Evolutionary conservation across 805 yeast species (phyloP).

Genomic region (Yamadazyma scolyti): DNA sequence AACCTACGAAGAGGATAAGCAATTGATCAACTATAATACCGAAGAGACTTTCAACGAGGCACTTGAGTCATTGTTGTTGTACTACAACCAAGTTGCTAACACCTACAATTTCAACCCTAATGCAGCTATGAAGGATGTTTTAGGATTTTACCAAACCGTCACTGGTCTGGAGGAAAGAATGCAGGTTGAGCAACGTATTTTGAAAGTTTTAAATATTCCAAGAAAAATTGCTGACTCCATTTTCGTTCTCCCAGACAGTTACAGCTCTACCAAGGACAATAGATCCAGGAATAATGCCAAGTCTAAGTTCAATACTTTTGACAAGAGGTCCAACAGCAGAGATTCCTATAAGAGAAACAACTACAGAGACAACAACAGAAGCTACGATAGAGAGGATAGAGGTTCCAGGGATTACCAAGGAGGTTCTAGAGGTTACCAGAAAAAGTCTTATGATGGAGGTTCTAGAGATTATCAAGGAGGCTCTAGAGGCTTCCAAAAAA

Average conservation of each 20-base stretch:
- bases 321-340: slow-evolving; percentile 1
- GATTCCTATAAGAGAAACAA: not conserved
- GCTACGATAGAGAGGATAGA: not conserved
- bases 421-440: not conserved
- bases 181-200: not conserved
- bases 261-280: not conserved
- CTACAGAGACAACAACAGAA: not conserved
- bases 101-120: slow-evolving; percentile 14
- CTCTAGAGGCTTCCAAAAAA: not conserved
- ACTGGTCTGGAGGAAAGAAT: slow-evolving; percentile 6
- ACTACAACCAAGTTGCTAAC: slow-evolving; percentile 21
- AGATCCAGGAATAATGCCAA: too few species aligned
- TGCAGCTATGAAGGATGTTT: slow-evolving; percentile 3
- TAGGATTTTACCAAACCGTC: slow-evolving; percentile 5
- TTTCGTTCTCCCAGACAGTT: slow-evolving; percentile 10
- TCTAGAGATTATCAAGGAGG: not conserved
- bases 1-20: slow-evolving; percentile 29
- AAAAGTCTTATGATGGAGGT: slow-evolving; percentile 1
- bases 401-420: not conserved
- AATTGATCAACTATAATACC: slow-evolving; percentile 12
- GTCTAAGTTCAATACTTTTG: slow-evolving; percentile 12
- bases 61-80: slow-evolving; percentile 13
- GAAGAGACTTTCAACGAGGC: slow-evolving; percentile 7
- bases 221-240: slow-evolving; percentile 7
- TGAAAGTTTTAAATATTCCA: slow-evolving; percentile 6